Base-by-base conservation (phyloP, 2,329 filamentous ascomycete genomes). In the Botryotinia convoluta region DNA sequence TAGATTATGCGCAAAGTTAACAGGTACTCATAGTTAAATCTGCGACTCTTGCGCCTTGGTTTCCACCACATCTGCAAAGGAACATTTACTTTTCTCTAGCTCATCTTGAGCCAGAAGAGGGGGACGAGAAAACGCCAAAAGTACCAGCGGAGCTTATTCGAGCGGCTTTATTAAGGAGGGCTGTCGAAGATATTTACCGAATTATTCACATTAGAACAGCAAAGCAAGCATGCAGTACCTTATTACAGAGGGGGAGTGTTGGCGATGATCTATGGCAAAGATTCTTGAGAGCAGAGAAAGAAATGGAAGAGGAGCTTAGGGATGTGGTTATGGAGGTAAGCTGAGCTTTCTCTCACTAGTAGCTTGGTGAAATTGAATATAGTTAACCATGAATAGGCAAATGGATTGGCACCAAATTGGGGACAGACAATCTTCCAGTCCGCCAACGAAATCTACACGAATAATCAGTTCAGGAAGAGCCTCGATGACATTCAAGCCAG, bases 231-330 rank as follows among this genome's bases (percentile, higher is more conserved):
- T 90, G 97, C 80, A 91, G 92, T 80, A 88, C 91, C 37, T 85
- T 99, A 77, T 84, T 98, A 78, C 94, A 97, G 83, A 88, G 94
- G 76, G 96, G 96, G 67, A 97, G 94, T 80, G 94, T 99, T 2
- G 95, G 96, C 22, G 96, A 99, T 82, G 96, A 99, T 82, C 84
- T 99, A 78, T 97, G 94, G 92, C 93, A 98, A 85, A 88, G 95
- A 57, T 97, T 98, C 83, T 84, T 91, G 83, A 89, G 94, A 69
- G 96, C 95, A 0, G 96, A 99, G 88, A 95, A 97, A 85, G 96
- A 99, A 84, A 97, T 98, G 86, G 95, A 99, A 84, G 93, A 94
- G 77, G 96, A 99, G 84, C 87, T 99, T 75, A 90, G 93, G 79
- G 96, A 99, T 83, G 95, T 98, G 37, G 94, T 98, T 48, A 89